Evolutionary conservation across 169 alveolate genomes (phyloP).

Genomic region (Plasmodium reichenowi): DNA sequence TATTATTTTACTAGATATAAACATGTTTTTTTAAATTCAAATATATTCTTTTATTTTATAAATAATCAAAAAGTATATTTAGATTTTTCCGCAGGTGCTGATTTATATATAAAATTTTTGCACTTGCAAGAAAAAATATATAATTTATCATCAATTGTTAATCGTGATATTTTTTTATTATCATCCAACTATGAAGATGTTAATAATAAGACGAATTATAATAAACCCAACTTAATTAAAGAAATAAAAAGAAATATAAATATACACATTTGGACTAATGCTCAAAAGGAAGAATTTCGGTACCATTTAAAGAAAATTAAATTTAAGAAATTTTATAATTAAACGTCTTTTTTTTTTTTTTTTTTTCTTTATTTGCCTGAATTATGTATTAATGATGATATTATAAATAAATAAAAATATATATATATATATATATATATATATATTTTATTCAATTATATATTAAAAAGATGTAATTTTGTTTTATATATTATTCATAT

Average conservation of each 20-base stretch:
- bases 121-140: not conserved
- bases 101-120: constrained; percentile 42
- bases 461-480: no score
- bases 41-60: constrained; percentile 28
- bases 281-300: constrained; percentile 36
- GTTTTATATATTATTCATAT: no score
- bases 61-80: constrained; percentile 35
- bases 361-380: not conserved
- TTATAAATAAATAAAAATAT: no score
- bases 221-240: constrained; percentile 16
- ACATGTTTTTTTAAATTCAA: constrained; percentile 6
- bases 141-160: not conserved
- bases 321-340: constrained; percentile 63
- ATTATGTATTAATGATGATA: no score
- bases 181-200: not conserved
- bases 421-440: no score
- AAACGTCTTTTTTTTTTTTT: not conserved
- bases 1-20: constrained; percentile 32
- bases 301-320: constrained; percentile 22
- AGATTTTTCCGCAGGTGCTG: constrained; percentile 35
- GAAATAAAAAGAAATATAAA: constrained; percentile 49
- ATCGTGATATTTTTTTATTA: not conserved
- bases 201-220: not conserved
- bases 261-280: constrained; percentile 41
- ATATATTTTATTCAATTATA: no score